phyloP scores from a whole-genome alignment of 768 basidiomycete genomes.

The Clathrus columnatus region DNA sequence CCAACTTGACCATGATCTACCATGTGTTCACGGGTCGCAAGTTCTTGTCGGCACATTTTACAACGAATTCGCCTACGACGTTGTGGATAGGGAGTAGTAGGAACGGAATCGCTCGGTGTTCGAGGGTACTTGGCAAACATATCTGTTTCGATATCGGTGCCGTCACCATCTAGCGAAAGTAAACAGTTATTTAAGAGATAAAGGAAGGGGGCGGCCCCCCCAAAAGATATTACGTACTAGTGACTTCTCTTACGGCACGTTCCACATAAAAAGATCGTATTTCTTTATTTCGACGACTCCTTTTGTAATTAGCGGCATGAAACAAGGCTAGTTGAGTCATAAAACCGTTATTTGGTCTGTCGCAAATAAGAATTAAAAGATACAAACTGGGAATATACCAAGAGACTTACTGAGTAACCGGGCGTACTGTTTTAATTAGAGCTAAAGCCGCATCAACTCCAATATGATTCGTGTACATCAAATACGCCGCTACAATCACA shows the following conservation, averaged over 20 bases:
- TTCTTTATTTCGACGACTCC: slow-evolving; percentile 56
- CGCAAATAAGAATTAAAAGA: neutral
- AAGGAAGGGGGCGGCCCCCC: no score
- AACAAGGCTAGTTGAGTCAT: slow-evolving; percentile 74
- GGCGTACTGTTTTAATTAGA: slow-evolving; percentile 56
- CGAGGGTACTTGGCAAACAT: slow-evolving; percentile 74
- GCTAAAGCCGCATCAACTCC: slow-evolving; percentile 57
- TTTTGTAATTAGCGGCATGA: slow-evolving; percentile 59
- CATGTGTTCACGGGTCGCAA: slow-evolving; percentile 91
- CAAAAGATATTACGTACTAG: slow-evolving; percentile 76
- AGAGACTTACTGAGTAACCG: slow-evolving; percentile 55
- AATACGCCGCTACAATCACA: slow-evolving; percentile 78
- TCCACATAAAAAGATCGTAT: slow-evolving; percentile 82
- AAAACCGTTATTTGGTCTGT: slow-evolving; percentile 83
- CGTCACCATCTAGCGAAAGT: slow-evolving; percentile 56
- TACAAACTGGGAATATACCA: neutral
- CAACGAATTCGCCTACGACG: slow-evolving; percentile 70
- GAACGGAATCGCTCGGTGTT: slow-evolving; percentile 52
- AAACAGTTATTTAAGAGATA: slow-evolving; percentile 1
- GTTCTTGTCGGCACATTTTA: slow-evolving; percentile 84
- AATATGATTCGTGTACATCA: slow-evolving; percentile 65
- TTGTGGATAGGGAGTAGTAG: slow-evolving; percentile 47
- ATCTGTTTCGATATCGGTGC: slow-evolving; percentile 48
- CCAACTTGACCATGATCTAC: slow-evolving; percentile 79
- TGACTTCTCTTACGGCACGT: slow-evolving; percentile 59